A percentile compares a stretch with the other conserved stretches of the same genome.
These are phyloP conservation scores for Tremella fuciformis DNA, from an alignment of 768 basidiomycete genomes.

Conservation along the genomic window DNA sequence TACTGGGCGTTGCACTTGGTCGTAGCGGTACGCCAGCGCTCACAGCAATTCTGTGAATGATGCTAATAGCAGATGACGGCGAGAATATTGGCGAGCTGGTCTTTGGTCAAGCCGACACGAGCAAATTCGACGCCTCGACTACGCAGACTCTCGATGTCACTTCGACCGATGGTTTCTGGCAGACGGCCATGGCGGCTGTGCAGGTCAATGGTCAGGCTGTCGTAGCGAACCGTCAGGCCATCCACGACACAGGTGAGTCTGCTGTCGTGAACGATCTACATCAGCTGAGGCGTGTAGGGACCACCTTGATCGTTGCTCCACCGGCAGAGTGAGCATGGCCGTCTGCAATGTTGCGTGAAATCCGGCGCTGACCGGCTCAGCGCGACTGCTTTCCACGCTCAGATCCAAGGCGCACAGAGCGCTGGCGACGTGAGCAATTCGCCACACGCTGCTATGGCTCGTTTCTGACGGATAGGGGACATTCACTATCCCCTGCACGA, in stretches of 20 bases:
- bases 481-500: conserved; percentile 67
- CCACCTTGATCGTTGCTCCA: conserved; percentile 47
- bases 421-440: neutral
- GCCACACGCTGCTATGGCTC: conserved; percentile 16
- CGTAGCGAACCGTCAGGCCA: conserved; percentile 63
- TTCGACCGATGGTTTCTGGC: conserved; percentile 63
- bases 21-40: conserved; percentile 55
- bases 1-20: conserved; percentile 76
- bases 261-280: conserved; percentile 30
- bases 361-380: neutral
- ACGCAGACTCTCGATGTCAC: conserved; percentile 23
- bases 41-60: neutral
- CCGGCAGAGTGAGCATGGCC: conserved; percentile 18
- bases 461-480: conserved; percentile 54
- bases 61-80: conserved; percentile 20
- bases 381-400: conserved; percentile 58
- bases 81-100: conserved; percentile 64
- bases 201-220: conserved; percentile 59
- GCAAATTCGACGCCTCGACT: conserved; percentile 66
- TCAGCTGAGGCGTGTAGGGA: conserved; percentile 18
- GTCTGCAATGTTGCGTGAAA: neutral
- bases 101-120: conserved; percentile 69
- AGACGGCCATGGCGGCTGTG: conserved; percentile 62
- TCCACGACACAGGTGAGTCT: conserved; percentile 67
- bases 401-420: conserved; percentile 60